Conservation (phyloP, 108 stramenopile genomes). For the Cylindrotheca fusiformis region DNA sequence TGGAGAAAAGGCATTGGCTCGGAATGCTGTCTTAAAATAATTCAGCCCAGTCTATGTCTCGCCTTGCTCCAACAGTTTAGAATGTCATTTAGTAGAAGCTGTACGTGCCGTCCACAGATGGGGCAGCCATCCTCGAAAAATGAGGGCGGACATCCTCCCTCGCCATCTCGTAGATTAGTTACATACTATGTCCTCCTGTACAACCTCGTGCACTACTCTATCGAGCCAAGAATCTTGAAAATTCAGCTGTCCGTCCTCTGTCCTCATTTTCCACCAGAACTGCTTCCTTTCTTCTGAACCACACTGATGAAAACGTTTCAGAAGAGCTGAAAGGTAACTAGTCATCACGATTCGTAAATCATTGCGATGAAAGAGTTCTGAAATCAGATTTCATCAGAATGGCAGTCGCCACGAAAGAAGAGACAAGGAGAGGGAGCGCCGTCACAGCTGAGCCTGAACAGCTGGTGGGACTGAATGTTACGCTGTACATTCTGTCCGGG, state of each 20-base stretch:
- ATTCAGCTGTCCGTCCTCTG: neutral
- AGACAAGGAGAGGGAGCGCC: neutral
- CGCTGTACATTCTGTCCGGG: conserved; percentile 62
- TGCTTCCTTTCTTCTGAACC: neutral
- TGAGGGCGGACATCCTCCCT: neutral
- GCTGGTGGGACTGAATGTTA: conserved; percentile 8
- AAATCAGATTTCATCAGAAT: neutral
- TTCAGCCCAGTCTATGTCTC: neutral
- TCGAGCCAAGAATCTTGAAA: too few relatives aligned
- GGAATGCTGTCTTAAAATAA: neutral
- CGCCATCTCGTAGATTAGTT: neutral
- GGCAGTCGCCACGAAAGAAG: too few relatives aligned
- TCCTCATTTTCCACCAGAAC: neutral
- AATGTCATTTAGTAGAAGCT: neutral
- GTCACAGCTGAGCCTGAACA: neutral
- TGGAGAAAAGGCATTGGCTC: too few relatives aligned
- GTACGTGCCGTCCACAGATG: neutral
- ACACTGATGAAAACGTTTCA: too few relatives aligned
- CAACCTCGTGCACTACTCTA: too few relatives aligned
- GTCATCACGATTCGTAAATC: neutral
- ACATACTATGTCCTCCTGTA: too few relatives aligned
- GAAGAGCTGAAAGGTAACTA: too few relatives aligned
- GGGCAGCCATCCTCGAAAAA: neutral
- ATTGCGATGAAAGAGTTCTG: neutral
- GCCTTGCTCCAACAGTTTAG: neutral